Evolutionary conservation across 768 basidiomycete genomes (phyloP).

Genomic region (Lactifluus volemus): DNA sequence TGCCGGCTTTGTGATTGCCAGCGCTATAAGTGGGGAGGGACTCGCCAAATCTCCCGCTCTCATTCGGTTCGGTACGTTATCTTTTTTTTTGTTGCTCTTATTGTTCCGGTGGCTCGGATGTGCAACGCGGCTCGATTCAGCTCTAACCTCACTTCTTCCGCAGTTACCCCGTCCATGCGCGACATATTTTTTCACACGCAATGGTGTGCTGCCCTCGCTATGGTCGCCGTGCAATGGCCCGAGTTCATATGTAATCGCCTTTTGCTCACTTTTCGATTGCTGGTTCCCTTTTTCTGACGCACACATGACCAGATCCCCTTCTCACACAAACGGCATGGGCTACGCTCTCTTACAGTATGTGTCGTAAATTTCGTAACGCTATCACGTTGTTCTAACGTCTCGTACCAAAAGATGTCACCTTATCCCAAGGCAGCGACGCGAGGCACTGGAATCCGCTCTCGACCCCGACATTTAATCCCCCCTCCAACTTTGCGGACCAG

Average conservation of each 20-base stretch:
- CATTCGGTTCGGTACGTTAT: slow-evolving; percentile 72
- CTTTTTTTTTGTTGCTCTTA: not conserved
- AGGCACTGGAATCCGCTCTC: slow-evolving; percentile 64
- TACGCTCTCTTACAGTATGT: slow-evolving; percentile 62
- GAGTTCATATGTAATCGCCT: slow-evolving; percentile 68
- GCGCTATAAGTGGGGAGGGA: slow-evolving; percentile 88
- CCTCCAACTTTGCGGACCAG: slow-evolving; percentile 65
- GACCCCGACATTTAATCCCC: slow-evolving; percentile 50
- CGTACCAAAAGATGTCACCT: slow-evolving; percentile 53
- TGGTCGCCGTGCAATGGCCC: slow-evolving; percentile 97
- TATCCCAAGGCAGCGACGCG: slow-evolving; percentile 40
- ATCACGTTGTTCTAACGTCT: not conserved
- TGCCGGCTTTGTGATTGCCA: slow-evolving; percentile 81
- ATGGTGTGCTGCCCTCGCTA: slow-evolving; percentile 80
- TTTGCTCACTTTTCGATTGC: slow-evolving; percentile 17
- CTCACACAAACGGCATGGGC: slow-evolving; percentile 87
- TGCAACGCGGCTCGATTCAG: slow-evolving; percentile 1
- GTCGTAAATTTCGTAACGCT: not conserved
- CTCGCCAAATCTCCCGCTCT: slow-evolving; percentile 79
- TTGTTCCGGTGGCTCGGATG: not conserved
- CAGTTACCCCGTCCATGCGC: slow-evolving; percentile 86
- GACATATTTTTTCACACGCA: slow-evolving; percentile 93
- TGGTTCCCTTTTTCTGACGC: not conserved
- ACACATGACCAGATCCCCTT: slow-evolving; percentile 60
- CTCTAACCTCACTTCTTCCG: slow-evolving; percentile 14